Percentiles rank a stretch among this genome's conserved stretches.
phyloP scores from a whole-genome alignment of 768 basidiomycete genomes.

The Boletus patriciae region DNA sequence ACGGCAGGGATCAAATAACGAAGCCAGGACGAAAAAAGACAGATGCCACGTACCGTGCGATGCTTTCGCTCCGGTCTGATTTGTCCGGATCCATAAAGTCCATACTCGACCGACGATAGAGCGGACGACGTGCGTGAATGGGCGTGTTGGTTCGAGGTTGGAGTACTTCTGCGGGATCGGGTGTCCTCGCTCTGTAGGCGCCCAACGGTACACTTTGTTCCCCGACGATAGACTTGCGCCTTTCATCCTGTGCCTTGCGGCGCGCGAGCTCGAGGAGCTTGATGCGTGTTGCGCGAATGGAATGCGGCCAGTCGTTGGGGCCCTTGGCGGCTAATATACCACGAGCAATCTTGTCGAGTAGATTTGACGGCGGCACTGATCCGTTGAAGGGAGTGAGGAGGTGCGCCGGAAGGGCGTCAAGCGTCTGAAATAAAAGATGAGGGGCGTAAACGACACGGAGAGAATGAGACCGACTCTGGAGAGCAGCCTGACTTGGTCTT shows the following conservation, averaged over 20 bases:
- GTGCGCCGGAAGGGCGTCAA: conserved; percentile 80
- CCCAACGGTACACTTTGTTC: conserved; percentile 42
- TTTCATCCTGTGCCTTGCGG: conserved; percentile 55
- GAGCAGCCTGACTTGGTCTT: conserved; percentile 68
- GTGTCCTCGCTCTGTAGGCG: conserved; percentile 15
- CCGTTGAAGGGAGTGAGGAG: conserved; percentile 88
- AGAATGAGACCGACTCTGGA: conserved; percentile 50
- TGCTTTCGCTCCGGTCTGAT: conserved; percentile 46
- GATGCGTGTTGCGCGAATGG: conserved; percentile 74
- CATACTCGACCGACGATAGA: conserved; percentile 85
- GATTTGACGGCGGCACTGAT: conserved; percentile 78
- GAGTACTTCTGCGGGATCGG: conserved; percentile 41
- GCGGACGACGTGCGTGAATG: conserved; percentile 46
- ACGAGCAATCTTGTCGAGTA: conserved; percentile 83
- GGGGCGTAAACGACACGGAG: not conserved
- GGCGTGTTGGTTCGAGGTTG: conserved; percentile 52
- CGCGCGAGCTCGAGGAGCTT: conserved; percentile 83
- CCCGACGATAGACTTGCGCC: conserved; percentile 41
- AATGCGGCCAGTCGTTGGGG: conserved; percentile 78
- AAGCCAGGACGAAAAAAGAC: conserved; percentile 3
- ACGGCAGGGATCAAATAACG: not conserved
- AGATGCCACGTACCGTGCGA: conserved; percentile 57
- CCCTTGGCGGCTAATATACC: conserved; percentile 75
- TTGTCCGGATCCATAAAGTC: conserved; percentile 67
- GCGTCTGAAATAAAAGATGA: conserved; percentile 45